Conservation (phyloP, 2,329 filamentous ascomycete species). For the Pseudocercospora vitis region DNA sequence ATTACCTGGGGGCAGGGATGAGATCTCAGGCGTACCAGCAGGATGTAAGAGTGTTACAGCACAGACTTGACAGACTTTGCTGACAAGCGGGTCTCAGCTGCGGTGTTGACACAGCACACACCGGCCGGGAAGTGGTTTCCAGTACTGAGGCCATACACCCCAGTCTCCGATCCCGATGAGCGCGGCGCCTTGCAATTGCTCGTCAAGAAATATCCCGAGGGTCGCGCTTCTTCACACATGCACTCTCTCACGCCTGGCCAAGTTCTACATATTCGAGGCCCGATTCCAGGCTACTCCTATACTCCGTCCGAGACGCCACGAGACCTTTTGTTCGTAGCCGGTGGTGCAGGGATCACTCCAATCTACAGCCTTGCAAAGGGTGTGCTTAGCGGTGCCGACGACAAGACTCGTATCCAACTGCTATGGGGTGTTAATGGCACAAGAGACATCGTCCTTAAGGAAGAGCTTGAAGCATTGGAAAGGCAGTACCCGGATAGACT, state of each 20-base stretch:
- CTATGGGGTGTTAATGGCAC: slow-evolving; percentile 67
- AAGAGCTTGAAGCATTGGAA: slow-evolving; percentile 57
- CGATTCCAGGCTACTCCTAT: slow-evolving; percentile 45
- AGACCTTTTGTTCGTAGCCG: slow-evolving; percentile 63
- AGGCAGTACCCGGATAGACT: slow-evolving; percentile 56
- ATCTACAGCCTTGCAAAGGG: slow-evolving; percentile 47
- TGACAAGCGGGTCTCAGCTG: slow-evolving; percentile 40
- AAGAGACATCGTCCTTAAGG: slow-evolving; percentile 59
- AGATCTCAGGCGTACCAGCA: slow-evolving; percentile 35
- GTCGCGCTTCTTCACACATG: slow-evolving; percentile 64
- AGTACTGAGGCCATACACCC: slow-evolving; percentile 66
- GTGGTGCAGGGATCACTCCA: slow-evolving; percentile 71
- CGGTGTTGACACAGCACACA: slow-evolving; percentile 62
- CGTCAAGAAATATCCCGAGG: slow-evolving; percentile 67
- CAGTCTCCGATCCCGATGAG: slow-evolving; percentile 58
- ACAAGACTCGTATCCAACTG: slow-evolving; percentile 63
- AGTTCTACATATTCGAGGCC: slow-evolving; percentile 57
- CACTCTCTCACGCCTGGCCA: slow-evolving; percentile 65
- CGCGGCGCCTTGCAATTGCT: slow-evolving; percentile 63
- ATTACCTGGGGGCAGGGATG: slow-evolving; percentile 32
- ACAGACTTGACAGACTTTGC: not conserved
- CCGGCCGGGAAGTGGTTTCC: slow-evolving; percentile 58
- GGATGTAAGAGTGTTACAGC: slow-evolving; percentile 25
- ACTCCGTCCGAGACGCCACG: slow-evolving; percentile 26
- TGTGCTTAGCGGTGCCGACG: slow-evolving; percentile 52